Conservation (phyloP, 768 basidiomycete genomes). For the Atractiella rhizophila region DNA sequence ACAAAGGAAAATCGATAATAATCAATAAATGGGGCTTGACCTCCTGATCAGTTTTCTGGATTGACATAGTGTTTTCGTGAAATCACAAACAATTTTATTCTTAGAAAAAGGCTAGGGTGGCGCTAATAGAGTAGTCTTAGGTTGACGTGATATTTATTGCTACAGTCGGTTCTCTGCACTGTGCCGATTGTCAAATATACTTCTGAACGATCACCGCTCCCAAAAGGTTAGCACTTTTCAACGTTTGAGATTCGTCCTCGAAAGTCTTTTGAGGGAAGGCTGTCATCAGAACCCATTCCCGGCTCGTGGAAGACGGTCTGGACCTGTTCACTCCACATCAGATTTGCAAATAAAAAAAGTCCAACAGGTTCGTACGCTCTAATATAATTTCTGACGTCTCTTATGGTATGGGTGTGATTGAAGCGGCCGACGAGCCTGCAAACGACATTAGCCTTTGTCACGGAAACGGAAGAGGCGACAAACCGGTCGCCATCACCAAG, state of each 20-base stretch:
- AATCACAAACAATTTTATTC: too few species aligned
- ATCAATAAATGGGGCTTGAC: too few species aligned
- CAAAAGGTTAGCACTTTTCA: slow-evolving; percentile 42
- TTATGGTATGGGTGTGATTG: slow-evolving; percentile 73
- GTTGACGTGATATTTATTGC: too few species aligned
- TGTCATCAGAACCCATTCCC: slow-evolving; percentile 53
- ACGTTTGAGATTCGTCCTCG: slow-evolving; percentile 37
- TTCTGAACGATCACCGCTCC: slow-evolving; percentile 70
- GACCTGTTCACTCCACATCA: slow-evolving; percentile 27
- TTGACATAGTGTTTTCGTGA: too few species aligned
- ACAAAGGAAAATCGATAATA: too few species aligned
- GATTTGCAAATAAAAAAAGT: background rate
- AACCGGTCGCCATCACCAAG: slow-evolving; percentile 78
- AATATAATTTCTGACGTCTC: slow-evolving; percentile 62
- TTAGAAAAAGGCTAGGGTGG: too few species aligned
- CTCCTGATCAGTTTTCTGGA: too few species aligned
- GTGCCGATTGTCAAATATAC: too few species aligned
- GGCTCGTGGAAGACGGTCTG: slow-evolving; percentile 36
- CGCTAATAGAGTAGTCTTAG: too few species aligned
- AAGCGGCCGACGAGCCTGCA: slow-evolving; percentile 54
- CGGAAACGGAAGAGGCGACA: too few species aligned
- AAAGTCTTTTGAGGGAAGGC: slow-evolving; percentile 64
- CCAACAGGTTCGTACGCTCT: slow-evolving; percentile 53
- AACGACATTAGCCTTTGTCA: too few species aligned
- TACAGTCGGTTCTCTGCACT: too few species aligned